phyloP scores from a whole-genome alignment of 306 rosid species.

The Citrullus mucosospermus region DNA sequence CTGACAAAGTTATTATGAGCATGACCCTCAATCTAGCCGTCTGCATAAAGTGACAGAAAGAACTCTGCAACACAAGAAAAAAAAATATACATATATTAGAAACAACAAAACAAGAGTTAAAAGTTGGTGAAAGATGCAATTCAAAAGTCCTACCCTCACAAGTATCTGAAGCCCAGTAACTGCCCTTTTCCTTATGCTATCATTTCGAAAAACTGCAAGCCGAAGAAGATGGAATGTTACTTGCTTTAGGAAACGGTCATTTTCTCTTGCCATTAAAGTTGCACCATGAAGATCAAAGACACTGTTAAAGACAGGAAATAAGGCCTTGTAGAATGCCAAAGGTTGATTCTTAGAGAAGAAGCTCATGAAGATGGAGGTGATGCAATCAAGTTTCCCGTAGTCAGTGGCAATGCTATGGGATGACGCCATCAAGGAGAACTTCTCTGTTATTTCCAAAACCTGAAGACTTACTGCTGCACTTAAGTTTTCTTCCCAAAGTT shows the following conservation, averaged over 20 bases:
- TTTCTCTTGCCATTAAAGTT: conserved; percentile 90
- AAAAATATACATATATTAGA: background rate
- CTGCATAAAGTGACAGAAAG: conserved; percentile 77
- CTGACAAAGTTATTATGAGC: conserved; percentile 89
- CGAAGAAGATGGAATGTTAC: conserved; percentile 93
- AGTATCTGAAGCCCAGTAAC: conserved; percentile 90
- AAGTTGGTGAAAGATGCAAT: conserved; percentile 1
- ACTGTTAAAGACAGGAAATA: conserved; percentile 71
- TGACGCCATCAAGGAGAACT: conserved; percentile 70
- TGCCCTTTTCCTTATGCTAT: conserved; percentile 82
- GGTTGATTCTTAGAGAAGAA: conserved; percentile 88
- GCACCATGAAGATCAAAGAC: conserved; percentile 82
- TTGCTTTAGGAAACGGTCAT: conserved; percentile 97
- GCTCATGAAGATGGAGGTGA: conserved; percentile 78
- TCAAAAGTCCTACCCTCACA: conserved; percentile 58
- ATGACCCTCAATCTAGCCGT: conserved; percentile 95
- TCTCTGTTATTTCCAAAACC: conserved; percentile 79
- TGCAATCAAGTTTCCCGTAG: conserved; percentile 88
- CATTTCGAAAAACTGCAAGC: conserved; percentile 89
- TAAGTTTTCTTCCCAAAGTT: conserved; percentile 99
- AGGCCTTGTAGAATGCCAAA: conserved; percentile 68
- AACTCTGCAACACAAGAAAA: conserved; percentile 54
- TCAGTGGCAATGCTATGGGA: conserved; percentile 82
- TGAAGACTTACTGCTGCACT: conserved; percentile 92
- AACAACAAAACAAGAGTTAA: background rate